Base-by-base conservation (phyloP, 805 yeast genomes). In the Candida silvicultrix region DNA sequence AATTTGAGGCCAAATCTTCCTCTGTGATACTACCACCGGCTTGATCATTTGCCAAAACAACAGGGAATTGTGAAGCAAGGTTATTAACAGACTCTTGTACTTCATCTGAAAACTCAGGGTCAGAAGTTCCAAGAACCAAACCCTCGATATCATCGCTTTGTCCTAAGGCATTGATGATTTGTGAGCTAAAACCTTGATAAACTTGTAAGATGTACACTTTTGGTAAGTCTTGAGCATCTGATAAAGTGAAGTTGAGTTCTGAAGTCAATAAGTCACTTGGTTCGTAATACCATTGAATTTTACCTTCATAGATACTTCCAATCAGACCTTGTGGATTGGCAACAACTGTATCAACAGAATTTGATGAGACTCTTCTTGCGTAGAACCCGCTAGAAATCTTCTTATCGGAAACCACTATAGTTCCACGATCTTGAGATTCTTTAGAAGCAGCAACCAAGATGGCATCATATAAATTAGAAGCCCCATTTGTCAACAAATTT, bases 391-490 rank as follows among this genome's bases (percentile, higher is more conserved):
- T 67, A 19, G 74, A 70, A 37, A 77, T 71, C 10, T 16, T 9
- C 45, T 73, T 62, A 53, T 74, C 74, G 35, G 74, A 61, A 0
- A 77, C 73, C 3, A 77, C 75, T 47, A 76, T 58, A 2, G 75
- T 68, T 14, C 80, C 80, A 46, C 79, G 56, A 20, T 66, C 63
- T 11, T 62, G 46, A 22, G 72, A 61, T 36, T 64, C 60, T 36
- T 53, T 52, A 46, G 62, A 60, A 3, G 74, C 56, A 2, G 81
- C 81, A 40, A 75, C 70, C 1, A 66, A 65, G 37, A 75, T 67
- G 1, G 80, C 76, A 51, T 75, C 78, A 50, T 71, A 72, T 46
- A 77, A 62, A 56, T 76, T 74, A 69, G 70, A 69, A 1, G 75
- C 74, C 2, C 80, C 80, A 53, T 74, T 80, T 1, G 75, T 66